Evolutionary conservation across 495 filamentous ascomycete genomes (phyloP), one percentile per base, ranked within the genome.

Genomic region (Lasiosphaeria miniovina): DNA sequence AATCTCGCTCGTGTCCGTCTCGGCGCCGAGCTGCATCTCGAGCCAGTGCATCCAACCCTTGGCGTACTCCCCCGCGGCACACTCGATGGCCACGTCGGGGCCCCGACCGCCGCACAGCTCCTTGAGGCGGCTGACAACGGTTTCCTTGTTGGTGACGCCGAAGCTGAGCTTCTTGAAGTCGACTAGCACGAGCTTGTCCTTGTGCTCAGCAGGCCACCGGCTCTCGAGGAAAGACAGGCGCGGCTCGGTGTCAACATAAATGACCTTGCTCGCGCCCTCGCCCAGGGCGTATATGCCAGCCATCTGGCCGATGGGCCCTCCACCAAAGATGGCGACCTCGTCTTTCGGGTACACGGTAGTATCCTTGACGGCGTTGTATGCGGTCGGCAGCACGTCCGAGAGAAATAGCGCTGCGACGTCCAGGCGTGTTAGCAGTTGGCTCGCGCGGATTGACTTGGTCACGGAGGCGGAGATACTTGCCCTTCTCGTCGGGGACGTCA

Each of bases 1-100:
- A 50, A 94, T 86, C 74, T 96, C 92, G 49, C 85, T 88, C 4
- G 88, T 90, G 70, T 96, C 92, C 3, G 90, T 96, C 72, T 96
- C 92, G 50, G 88, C 69, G 0, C 90, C 90, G 0, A 93, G 53
- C 55, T 82, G 62, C 68, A 86, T 80, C 76, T 96, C 88, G 36
- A 94, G 80, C 75, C 87, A 89, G 72, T 93, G 88, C 48, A 82
- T 77, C 85, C 87, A 91, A 15, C 89, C 84, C 75, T 96, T 94
- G 14, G 91, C 82, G 52, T 93, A 96, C 71, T 93, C 88, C 41
- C 90, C 90, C 0, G 90, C 89, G 0, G 86, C 90, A 67, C 89
- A 93, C 73, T 96, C 93, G 31, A 96, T 78, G 31, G 85, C 88
- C 6, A 89, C 86, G 73, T 96, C 91, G 0, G 87, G 87, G 0